Conservation (phyloP, 805 yeast genomes). For the Saccharomyces paradoxus region DNA sequence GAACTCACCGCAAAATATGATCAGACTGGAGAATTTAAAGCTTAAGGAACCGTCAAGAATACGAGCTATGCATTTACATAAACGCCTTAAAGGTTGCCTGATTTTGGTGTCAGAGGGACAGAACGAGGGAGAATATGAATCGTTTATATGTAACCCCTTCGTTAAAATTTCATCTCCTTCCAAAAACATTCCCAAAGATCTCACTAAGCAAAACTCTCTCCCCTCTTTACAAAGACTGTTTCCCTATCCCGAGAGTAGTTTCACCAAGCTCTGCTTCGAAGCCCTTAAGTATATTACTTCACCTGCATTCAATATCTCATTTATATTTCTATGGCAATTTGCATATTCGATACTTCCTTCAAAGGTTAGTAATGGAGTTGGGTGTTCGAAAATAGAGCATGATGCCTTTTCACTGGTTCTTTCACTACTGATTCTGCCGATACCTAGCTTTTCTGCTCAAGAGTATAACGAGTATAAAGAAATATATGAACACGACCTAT, state of each 20-base stretch:
- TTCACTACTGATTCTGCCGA: conserved; percentile 6
- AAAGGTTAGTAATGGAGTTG: background rate
- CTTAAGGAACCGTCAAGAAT: background rate
- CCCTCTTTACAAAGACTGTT: conserved; percentile 4
- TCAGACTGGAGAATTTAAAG: conserved; percentile 9
- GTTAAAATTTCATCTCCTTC: conserved; percentile 22
- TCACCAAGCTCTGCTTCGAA: conserved; percentile 12
- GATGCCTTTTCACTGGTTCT: conserved; percentile 7
- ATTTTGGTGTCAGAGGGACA: conserved; percentile 11
- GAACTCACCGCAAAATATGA: conserved; percentile 20
- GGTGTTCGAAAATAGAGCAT: conserved; percentile 1
- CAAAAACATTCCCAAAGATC: conserved; percentile 8
- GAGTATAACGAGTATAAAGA: background rate
- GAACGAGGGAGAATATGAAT: conserved; percentile 25
- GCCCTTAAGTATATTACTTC: conserved; percentile 18
- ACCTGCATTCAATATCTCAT: conserved; percentile 7
- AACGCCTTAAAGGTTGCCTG: conserved; percentile 30
- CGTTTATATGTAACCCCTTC: conserved; percentile 29
- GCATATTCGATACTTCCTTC: background rate
- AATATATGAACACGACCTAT: conserved; percentile 5
- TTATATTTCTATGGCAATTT: conserved; percentile 21
- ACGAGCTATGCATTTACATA: background rate
- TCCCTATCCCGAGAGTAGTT: conserved; percentile 9
- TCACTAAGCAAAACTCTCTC: conserved; percentile 2
- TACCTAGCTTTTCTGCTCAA: background rate